A percentile compares a stretch with the other conserved stretches of the same genome.
These are phyloP conservation scores for Stagonosporopsis rhizophila DNA, from an alignment of 2,329 filamentous ascomycete species.

Conservation along the genomic window DNA sequence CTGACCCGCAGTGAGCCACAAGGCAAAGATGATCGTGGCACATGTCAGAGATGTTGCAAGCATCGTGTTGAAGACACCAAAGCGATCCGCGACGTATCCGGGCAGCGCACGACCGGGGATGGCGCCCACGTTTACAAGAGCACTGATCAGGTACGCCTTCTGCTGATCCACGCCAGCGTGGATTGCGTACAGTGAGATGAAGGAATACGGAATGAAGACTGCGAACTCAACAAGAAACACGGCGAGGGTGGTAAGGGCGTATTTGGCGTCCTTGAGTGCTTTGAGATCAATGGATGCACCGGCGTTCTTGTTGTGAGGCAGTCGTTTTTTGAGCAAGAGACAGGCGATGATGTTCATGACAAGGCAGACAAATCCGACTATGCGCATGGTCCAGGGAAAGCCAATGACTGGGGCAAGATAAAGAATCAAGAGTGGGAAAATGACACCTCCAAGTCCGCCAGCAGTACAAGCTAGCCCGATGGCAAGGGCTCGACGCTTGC, in stretches of 20 bases:
- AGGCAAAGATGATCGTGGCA: constrained; percentile 56
- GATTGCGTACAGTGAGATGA: constrained; percentile 57
- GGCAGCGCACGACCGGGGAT: constrained; percentile 63
- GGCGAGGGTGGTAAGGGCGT: constrained; percentile 31
- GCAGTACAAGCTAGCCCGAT: constrained; percentile 53
- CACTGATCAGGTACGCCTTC: constrained; percentile 40
- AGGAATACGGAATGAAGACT: constrained; percentile 67
- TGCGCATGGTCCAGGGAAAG: constrained; percentile 67
- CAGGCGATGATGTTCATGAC: constrained; percentile 21
- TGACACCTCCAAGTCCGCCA: constrained; percentile 53
- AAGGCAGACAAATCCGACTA: constrained; percentile 67
- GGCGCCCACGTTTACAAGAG: constrained; percentile 58
- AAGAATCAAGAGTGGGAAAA: constrained; percentile 63
- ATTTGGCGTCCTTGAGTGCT: constrained; percentile 30
- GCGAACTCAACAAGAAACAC: constrained; percentile 62
- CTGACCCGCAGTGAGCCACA: constrained; percentile 60
- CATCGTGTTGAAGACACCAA: constrained; percentile 63
- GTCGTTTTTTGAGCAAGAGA: constrained; percentile 57
- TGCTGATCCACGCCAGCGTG: constrained; percentile 20
- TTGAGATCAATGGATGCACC: constrained; percentile 47
- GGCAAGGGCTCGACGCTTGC: constrained; percentile 48
- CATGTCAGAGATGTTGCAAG: constrained; percentile 54
- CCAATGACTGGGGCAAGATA: constrained; percentile 63
- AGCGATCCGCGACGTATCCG: constrained; percentile 60
- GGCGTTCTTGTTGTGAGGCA: constrained; percentile 50